Evolutionary conservation across 179 eudicot species (phyloP).

Genomic region (Gypsophila paniculata): DNA sequence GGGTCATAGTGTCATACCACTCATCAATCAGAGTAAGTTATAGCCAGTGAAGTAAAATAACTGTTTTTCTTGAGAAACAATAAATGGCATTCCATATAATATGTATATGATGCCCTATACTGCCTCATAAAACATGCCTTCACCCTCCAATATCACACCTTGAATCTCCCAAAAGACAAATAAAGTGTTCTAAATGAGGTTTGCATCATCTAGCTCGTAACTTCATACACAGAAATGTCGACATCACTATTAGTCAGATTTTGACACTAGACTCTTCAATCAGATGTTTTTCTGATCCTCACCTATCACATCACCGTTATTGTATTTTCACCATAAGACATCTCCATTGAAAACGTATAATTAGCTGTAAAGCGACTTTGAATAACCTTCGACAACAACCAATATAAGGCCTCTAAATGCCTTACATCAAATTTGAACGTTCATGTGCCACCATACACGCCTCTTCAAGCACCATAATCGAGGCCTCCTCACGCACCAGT

Average conservation of each 20-base stretch:
- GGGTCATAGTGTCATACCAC: conserved; percentile 3
- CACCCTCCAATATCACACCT: conserved; percentile 10
- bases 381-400: neutral
- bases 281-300: neutral
- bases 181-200: neutral
- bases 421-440: neutral
- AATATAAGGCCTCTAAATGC: neutral
- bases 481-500: neutral
- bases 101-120: neutral
- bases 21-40: neutral
- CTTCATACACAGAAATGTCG: neutral
- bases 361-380: neutral
- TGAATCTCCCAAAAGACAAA: neutral
- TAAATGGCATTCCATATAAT: neutral
- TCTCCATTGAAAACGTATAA: neutral
- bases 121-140: neutral
- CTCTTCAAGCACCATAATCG: neutral
- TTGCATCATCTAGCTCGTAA: neutral
- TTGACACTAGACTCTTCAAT: neutral
- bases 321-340: neutral
- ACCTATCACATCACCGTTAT: neutral
- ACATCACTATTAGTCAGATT: conserved; percentile 10
- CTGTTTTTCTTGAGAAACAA: neutral
- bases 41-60: neutral
- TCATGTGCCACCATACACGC: neutral